Conservation (phyloP, 306 rosid genomes). For the Quercus alba region DNA sequence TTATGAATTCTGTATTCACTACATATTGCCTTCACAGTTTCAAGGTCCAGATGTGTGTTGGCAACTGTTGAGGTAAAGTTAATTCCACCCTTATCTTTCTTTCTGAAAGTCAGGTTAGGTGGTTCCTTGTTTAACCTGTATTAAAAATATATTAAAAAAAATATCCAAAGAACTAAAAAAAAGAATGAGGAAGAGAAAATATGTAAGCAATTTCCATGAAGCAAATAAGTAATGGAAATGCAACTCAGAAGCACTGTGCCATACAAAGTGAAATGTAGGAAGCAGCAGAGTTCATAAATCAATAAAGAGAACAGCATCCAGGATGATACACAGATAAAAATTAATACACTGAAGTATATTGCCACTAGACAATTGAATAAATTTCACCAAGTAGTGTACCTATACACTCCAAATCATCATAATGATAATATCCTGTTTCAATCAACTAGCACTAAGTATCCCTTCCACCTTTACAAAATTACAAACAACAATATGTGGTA, state of each 20-base stretch:
- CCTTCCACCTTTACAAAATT: neutral
- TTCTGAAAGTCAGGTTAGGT: constrained; percentile 86
- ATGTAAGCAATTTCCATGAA: neutral
- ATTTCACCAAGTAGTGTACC: neutral
- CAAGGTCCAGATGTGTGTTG: constrained; percentile 89
- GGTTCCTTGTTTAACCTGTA: constrained; percentile 95
- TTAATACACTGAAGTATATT: neutral
- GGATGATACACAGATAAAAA: neutral
- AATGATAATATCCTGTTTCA: neutral
- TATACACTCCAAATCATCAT: neutral
- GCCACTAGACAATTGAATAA: neutral
- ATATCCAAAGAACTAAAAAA: neutral
- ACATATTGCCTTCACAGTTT: constrained; percentile 92
- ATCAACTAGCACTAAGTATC: neutral
- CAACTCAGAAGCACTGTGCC: neutral
- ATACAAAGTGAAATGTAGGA: neutral
- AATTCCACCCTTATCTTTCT: constrained; percentile 95
- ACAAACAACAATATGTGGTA: neutral
- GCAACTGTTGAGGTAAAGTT: constrained; percentile 89
- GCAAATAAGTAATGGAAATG: neutral
- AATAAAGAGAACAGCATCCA: neutral
- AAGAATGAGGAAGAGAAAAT: neutral
- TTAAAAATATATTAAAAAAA: constrained; percentile 15
- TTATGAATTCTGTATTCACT: constrained; percentile 93
- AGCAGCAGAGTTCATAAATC: neutral